phyloP scores from a whole-genome alignment of 2,329 filamentous ascomycete genomes.

The Amesomyces nigricolor region DNA sequence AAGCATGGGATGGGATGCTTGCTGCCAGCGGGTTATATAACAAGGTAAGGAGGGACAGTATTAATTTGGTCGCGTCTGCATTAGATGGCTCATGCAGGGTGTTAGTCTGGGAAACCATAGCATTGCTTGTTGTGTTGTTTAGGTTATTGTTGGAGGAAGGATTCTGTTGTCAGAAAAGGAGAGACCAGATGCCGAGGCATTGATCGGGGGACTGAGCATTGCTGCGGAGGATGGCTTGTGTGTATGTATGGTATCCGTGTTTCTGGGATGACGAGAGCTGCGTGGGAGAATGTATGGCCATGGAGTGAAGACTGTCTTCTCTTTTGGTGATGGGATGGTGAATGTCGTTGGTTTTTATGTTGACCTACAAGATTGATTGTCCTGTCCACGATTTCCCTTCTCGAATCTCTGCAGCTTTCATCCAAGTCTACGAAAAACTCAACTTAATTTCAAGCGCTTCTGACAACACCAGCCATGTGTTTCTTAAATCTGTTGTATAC shows the following conservation, averaged over 20 bases:
- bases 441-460: no score
- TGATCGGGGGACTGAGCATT: neutral
- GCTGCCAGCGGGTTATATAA: constrained; percentile 18
- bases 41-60: constrained; percentile 19
- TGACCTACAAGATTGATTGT: no score
- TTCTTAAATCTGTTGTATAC: no score
- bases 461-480: no score
- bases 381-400: no score
- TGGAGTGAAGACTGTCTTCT: neutral
- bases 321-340: neutral
- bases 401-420: no score
- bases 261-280: neutral
- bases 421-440: no score
- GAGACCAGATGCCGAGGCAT: constrained; percentile 1
- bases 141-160: neutral
- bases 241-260: neutral
- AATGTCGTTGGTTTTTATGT: no score
- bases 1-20: neutral
- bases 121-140: constrained; percentile 14
- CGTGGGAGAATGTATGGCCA: constrained; percentile 4
- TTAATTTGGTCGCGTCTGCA: constrained; percentile 20
- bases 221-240: neutral
- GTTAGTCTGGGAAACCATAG: constrained; percentile 19
- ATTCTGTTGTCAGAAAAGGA: constrained; percentile 3
- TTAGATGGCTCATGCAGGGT: constrained; percentile 20